Conservation (phyloP, 2,329 filamentous ascomycete species). For the Ilyonectria destructans region DNA sequence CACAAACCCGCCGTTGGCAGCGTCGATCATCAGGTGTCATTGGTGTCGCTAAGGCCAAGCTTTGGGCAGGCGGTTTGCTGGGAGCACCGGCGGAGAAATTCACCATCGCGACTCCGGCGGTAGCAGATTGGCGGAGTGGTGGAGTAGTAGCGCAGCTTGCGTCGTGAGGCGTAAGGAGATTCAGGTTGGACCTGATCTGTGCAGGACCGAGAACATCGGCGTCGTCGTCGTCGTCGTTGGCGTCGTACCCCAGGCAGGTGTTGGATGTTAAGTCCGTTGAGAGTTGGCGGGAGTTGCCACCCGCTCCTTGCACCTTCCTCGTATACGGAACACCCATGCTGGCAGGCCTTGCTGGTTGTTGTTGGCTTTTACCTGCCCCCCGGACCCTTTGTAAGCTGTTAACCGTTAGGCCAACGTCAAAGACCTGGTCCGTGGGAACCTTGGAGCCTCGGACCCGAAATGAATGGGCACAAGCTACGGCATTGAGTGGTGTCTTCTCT, state of each 20-base stretch:
- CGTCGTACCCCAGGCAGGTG: no score
- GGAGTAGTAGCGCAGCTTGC: not conserved
- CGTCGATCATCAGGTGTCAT: constrained; percentile 46
- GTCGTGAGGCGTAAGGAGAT: not conserved
- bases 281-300: not conserved
- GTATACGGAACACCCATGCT: constrained; percentile 1
- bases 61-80: constrained; percentile 21
- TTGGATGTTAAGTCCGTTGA: not conserved
- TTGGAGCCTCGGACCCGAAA: constrained; percentile 27
- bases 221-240: not conserved
- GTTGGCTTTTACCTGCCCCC: no score
- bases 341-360: not conserved
- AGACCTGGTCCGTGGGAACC: constrained; percentile 17
- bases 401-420: constrained; percentile 12
- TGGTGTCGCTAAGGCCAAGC: constrained; percentile 27
- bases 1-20: constrained; percentile 38
- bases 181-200: not conserved
- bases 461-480: constrained; percentile 16
- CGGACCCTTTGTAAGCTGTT: no score
- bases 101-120: constrained; percentile 13
- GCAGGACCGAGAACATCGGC: not conserved
- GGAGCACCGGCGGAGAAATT: constrained; percentile 16
- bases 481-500: constrained; percentile 2
- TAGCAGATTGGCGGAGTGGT: constrained; percentile 1
- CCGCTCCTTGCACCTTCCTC: constrained; percentile 1